Base-by-base conservation (phyloP, 139 green algal species). In the Haematococcus sp. region DNA sequence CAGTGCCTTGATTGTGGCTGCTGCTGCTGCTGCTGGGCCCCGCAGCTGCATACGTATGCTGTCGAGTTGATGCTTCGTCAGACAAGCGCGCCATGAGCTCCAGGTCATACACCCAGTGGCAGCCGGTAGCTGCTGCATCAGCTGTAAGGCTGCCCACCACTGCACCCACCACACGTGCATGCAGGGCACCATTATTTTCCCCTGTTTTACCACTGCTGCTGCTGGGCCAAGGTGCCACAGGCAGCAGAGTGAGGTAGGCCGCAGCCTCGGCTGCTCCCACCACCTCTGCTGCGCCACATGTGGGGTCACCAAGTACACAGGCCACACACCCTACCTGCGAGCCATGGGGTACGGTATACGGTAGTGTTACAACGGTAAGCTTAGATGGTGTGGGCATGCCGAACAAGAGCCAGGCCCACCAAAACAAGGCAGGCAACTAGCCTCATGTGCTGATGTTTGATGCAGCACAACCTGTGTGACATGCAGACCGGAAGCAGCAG, bases 51-150 rank as follows among this genome's bases (percentile, higher is more conserved):
- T 49, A 11, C 7, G 19, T 22, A 30, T 55, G 32, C 33, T 71
- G 64, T 3, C 22, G 34, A 15, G 34, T 11, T 5, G 22, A 3
- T 35, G 23, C 32, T 55, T 75, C 55, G 2, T 59, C 40, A 4
- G 9, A 9, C 25, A 61, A 9, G 19, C 13, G 3, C 55, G 30
- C 11, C 35, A 58, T 43, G 15, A 58, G n/a, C 20, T 40, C n/a
- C 31, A 77, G 4, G 63, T 78, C 72, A 59, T 89, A 89, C 22
- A 89, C 77, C 84, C 84, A 89, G 61, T 87, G 82, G 52, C 75
- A 69, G 11, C 58, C 49, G 35, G 71, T 85, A 13, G 82, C 82
- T 5, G 84, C 81, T 0, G 82, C 81, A 44, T 89, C 84, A 0
- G 66, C 81, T 23, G 83, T 43, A 1, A 51, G 32, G 27, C 61